Conservation (phyloP, 73 alveolate genomes). For the Paramecium bursaria region DNA sequence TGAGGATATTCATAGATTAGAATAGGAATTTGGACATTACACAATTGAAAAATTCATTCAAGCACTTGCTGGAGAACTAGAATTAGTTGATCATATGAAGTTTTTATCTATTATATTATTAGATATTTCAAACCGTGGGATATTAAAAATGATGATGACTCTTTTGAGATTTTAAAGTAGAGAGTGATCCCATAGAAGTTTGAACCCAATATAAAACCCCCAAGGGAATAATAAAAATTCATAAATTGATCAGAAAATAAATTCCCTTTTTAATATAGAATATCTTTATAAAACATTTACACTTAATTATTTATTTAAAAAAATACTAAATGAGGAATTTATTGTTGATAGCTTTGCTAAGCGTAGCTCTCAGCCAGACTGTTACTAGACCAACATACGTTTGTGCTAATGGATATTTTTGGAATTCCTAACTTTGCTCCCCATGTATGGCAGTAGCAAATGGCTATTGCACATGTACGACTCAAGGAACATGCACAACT, state of each 20-base stretch:
- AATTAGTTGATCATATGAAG: constrained; percentile 69
- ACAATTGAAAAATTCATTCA: constrained; percentile 56
- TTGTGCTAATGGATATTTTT: constrained; percentile 32
- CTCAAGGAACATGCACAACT: background rate
- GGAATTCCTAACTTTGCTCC: constrained; percentile 25
- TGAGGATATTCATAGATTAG: constrained; percentile 61
- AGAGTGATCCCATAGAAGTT: constrained; percentile 44
- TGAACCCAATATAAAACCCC: constrained; percentile 42
- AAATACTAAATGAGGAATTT: no score
- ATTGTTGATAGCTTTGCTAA: no score
- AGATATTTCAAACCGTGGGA: constrained; percentile 69
- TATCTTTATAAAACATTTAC: no score
- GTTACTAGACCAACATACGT: constrained; percentile 2
- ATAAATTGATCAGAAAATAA: constrained; percentile 15
- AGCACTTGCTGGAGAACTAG: constrained; percentile 46
- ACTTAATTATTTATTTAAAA: no score
- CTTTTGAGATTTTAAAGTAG: constrained; percentile 37
- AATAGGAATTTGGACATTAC: constrained; percentile 65
- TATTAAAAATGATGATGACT: constrained; percentile 48
- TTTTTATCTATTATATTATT: background rate
- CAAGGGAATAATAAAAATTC: constrained; percentile 65
- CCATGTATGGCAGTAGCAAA: constrained; percentile 30
- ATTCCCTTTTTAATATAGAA: no score
- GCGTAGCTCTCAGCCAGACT: no score
- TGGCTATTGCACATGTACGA: constrained; percentile 3